Conservation (phyloP, 2,329 filamentous ascomycete species). For the Sporothrix curviconia region DNA sequence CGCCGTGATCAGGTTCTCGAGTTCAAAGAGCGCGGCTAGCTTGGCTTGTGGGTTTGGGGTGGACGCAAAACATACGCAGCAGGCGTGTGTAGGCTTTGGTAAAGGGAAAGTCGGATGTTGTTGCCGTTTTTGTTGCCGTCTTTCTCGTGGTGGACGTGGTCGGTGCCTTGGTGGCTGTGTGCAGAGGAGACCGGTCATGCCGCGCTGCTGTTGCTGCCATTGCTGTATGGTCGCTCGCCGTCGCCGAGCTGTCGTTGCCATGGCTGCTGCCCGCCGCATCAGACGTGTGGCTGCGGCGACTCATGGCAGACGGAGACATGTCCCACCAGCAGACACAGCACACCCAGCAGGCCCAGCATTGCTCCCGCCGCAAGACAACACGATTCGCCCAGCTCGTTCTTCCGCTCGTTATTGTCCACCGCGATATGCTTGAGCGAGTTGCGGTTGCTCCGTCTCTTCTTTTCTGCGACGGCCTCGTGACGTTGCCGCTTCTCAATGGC, state of each 20-base stretch:
- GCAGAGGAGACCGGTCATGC: neutral
- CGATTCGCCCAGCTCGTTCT: conserved; percentile 49
- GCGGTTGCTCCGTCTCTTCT: conserved; percentile 31
- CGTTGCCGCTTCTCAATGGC: conserved; percentile 40
- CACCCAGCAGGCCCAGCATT: no score
- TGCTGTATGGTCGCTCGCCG: conserved; percentile 27
- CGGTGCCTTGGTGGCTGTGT: neutral
- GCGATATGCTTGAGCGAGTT: conserved; percentile 44
- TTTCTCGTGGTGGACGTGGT: conserved; percentile 19
- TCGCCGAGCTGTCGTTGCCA: conserved; percentile 36
- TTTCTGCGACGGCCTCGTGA: conserved; percentile 27
- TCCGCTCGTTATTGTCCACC: conserved; percentile 62
- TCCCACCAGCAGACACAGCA: conserved; percentile 41
- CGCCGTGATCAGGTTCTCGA: conserved; percentile 74
- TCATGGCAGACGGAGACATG: conserved; percentile 22
- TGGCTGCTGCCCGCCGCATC: conserved; percentile 30
- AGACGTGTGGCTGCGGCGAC: conserved; percentile 25
- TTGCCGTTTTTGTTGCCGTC: conserved; percentile 3
- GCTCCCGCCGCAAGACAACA: neutral
- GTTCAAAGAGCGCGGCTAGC: conserved; percentile 72
- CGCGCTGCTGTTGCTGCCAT: conserved; percentile 10
- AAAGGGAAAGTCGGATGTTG: conserved; percentile 64
- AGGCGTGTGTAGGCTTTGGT: conserved; percentile 71
- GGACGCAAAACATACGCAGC: conserved; percentile 78
- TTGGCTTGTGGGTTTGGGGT: conserved; percentile 84